Conservation (phyloP, 306 rosid genomes). For the Cercis canadensis region DNA sequence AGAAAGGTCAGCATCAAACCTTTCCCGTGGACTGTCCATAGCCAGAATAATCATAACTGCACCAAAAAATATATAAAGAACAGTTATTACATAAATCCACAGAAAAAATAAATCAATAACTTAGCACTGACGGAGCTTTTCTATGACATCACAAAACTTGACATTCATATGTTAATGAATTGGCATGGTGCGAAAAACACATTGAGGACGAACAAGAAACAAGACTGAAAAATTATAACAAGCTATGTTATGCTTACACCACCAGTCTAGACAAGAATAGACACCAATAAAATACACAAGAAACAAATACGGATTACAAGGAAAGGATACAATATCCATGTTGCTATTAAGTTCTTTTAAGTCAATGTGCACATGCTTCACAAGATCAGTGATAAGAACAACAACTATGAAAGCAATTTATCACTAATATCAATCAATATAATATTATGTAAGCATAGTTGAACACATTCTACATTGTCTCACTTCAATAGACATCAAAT, state of each 20-base stretch:
- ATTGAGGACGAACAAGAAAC: not conserved
- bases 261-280: not conserved
- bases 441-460: not conserved
- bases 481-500: no score
- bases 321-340: not conserved
- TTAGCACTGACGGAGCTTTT: no score
- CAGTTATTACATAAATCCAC: slow-evolving; percentile 20
- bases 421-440: slow-evolving; percentile 8
- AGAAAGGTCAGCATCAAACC: slow-evolving; percentile 55
- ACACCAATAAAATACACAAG: slow-evolving; percentile 4
- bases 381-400: not conserved
- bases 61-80: slow-evolving; percentile 35
- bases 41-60: slow-evolving; percentile 95
- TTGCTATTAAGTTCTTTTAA: not conserved
- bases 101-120: not conserved
- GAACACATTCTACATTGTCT: not conserved
- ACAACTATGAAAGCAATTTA: no score
- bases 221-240: slow-evolving; percentile 1
- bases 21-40: slow-evolving; percentile 97
- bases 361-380: slow-evolving; percentile 18
- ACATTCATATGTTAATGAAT: slow-evolving; percentile 1
- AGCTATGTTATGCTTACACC: slow-evolving; percentile 4
- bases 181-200: not conserved
- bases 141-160: not conserved
- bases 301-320: not conserved